Evolutionary conservation across 2,329 filamentous ascomycete genomes (phyloP).

Genomic region (Cladosporium cucumerinum): DNA sequence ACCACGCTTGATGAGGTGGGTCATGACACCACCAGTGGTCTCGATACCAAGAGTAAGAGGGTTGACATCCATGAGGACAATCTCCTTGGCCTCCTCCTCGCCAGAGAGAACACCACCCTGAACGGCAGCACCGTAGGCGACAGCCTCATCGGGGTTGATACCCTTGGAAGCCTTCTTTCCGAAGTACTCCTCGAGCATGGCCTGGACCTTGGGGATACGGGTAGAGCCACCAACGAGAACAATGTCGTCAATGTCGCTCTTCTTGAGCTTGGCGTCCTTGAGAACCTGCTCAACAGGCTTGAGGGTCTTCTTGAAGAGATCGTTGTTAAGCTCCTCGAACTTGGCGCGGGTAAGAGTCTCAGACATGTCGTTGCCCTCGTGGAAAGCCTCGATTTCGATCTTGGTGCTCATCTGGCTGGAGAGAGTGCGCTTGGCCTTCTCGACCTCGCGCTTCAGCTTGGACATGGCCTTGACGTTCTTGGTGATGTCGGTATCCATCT

Average conservation of each 20-base stretch:
- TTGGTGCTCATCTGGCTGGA: conserved; percentile 42
- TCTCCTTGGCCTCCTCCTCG: conserved; percentile 59
- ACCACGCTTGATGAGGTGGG: conserved; percentile 96
- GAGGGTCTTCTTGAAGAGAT: conserved; percentile 98
- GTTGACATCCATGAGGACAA: conserved; percentile 92
- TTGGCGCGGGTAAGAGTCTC: conserved; percentile 98
- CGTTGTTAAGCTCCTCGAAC: conserved; percentile 98
- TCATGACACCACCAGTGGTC: conserved; percentile 97
- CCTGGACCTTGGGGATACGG: conserved; percentile 96
- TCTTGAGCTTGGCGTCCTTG: conserved; percentile 97
- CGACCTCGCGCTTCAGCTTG: conserved; percentile 98
- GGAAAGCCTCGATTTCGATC: conserved; percentile 90
- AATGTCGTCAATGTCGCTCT: conserved; percentile 91
- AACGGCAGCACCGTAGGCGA: conserved; percentile 94
- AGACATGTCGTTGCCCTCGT: conserved; percentile 94
- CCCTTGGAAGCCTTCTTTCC: conserved; percentile 98
- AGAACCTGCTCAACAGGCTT: conserved; percentile 98
- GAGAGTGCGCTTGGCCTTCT: conserved; percentile 98
- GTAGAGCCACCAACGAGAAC: conserved; percentile 98
- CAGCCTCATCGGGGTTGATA: conserved; percentile 99
- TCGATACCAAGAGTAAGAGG: conserved; percentile 97
- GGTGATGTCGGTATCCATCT: conserved; percentile 85
- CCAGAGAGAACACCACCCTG: conserved; percentile 94
- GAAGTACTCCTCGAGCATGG: conserved; percentile 94
- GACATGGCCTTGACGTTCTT: conserved; percentile 98